phyloP scores from a whole-genome alignment of 257 asterid species.

The Nemophila menziesii region DNA sequence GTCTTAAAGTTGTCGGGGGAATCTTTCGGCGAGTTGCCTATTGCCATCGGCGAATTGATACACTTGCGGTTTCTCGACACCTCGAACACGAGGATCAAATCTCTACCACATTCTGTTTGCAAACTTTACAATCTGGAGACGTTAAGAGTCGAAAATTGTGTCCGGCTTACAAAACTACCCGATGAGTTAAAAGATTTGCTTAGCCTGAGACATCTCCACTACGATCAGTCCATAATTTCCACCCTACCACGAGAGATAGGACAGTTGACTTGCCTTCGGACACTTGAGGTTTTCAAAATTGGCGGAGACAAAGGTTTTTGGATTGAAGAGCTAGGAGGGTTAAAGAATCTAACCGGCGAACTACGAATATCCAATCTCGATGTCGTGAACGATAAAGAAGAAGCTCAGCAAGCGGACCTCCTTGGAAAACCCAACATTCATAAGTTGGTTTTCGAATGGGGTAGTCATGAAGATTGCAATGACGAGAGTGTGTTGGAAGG shows the following conservation, averaged over 20 bases:
- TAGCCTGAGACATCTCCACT: conserved; percentile 20
- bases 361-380: conserved; percentile 8
- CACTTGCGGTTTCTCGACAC: conserved; percentile 8
- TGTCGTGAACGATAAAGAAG: conserved; percentile 10
- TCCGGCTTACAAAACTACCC: background rate
- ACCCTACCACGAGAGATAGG: conserved; percentile 16
- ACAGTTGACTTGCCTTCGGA: conserved; percentile 17
- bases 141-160: background rate
- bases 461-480: no score
- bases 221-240: no score
- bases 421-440: conserved; percentile 1
- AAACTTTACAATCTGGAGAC: conserved; percentile 18
- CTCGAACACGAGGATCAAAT: fast-evolving
- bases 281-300: conserved; percentile 2
- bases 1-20: background rate
- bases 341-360: conserved; percentile 14
- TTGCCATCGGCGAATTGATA: conserved; percentile 7
- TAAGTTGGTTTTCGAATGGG: conserved; percentile 3
- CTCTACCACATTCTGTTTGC: conserved; percentile 9
- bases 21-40: background rate
- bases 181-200: conserved; percentile 7
- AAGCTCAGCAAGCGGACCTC: conserved; percentile 9
- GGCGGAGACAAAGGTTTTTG: conserved; percentile 12
- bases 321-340: conserved; percentile 18
- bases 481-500: conserved; percentile 27